Evolutionary conservation across 768 basidiomycete genomes (phyloP), one percentile per base, ranked within the genome.

Genomic region (Lentinula aciculospora): DNA sequence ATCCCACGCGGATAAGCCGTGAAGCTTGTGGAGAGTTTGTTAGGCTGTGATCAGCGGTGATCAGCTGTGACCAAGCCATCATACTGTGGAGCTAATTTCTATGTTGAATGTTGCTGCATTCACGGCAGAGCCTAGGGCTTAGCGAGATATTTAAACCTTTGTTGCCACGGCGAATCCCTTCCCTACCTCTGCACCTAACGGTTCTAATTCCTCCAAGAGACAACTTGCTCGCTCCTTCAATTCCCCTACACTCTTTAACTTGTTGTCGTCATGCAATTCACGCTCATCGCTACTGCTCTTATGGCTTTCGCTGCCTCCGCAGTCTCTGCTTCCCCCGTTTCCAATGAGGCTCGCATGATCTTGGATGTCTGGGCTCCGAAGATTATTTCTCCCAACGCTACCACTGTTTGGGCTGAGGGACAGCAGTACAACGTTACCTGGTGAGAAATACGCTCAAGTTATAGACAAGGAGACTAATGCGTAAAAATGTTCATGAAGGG

Each of bases 401-500:
- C 23, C 25, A 51, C 48, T 4, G 49, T 58, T 32, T 58, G 57
- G 57, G 31, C 39, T 21, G 17, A 28, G 17, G 57, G 57, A 50
- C 19, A 31, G 8, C 36, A 58, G 36, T 48, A 50, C 36, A 58
- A 58, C 21, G 57, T 58, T 36, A 58, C 57, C 71, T 48, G 65
- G 76, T n/a, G 32, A 54, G n/a, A n/a, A n/a, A n/a, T n/a, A n/a
- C n/a, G n/a, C n/a, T n/a, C 27, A 19, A 13, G 15, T 4, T 19
- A 3, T 45, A 37, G 27, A 19, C 13, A 27, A 60, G 51, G 50
- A 61, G 46, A 37, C 53, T 55, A 12, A 8, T 27, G 36, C 23
- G 19, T 27, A 15, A 9, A 10, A 7, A 31, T 28, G 34, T 4
- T 29, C 31, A 28, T 61, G 9, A 42, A 72, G 71, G 71, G 58